Conservation (phyloP, 306 rosid genomes). For the Trichosanthes cucumerina region DNA sequence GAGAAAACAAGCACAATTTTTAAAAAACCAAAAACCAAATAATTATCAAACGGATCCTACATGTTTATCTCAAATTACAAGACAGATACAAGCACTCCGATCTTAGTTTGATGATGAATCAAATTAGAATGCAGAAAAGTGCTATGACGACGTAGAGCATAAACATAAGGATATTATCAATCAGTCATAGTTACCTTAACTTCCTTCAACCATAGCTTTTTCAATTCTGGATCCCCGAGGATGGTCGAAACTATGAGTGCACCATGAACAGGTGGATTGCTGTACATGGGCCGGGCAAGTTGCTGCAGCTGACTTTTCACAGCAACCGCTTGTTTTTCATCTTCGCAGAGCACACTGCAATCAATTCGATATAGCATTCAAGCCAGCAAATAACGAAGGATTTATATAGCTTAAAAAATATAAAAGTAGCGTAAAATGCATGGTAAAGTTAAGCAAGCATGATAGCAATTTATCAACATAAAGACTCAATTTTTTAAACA, state of each 20-base stretch:
- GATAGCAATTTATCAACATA: background rate
- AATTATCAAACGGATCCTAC: no score
- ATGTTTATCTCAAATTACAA: background rate
- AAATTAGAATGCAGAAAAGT: background rate
- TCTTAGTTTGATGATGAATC: background rate
- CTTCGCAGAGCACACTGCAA: slow-evolving; percentile 78
- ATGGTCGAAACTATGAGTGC: slow-evolving; percentile 69
- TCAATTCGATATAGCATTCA: background rate
- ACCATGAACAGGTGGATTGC: slow-evolving; percentile 94
- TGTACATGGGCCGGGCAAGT: slow-evolving; percentile 94
- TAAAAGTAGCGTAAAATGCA: background rate
- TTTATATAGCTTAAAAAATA: background rate
- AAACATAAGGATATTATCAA: background rate
- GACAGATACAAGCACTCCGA: background rate
- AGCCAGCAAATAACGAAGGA: background rate
- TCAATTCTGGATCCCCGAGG: slow-evolving; percentile 75
- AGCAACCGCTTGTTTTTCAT: slow-evolving; percentile 83
- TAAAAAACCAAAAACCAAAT: no score
- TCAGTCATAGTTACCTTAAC: slow-evolving; percentile 50
- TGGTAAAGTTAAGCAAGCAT: background rate
- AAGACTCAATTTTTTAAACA: background rate
- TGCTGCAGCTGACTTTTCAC: slow-evolving; percentile 90
- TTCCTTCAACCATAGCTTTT: slow-evolving; percentile 74
- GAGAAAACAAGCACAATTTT: no score
- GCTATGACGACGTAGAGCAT: background rate